A percentile compares a stretch with the other conserved stretches of the same genome.
phyloP scores from a whole-genome alignment of 2,329 filamentous ascomycete genomes.

The Phialemonium atrogriseum region DNA sequence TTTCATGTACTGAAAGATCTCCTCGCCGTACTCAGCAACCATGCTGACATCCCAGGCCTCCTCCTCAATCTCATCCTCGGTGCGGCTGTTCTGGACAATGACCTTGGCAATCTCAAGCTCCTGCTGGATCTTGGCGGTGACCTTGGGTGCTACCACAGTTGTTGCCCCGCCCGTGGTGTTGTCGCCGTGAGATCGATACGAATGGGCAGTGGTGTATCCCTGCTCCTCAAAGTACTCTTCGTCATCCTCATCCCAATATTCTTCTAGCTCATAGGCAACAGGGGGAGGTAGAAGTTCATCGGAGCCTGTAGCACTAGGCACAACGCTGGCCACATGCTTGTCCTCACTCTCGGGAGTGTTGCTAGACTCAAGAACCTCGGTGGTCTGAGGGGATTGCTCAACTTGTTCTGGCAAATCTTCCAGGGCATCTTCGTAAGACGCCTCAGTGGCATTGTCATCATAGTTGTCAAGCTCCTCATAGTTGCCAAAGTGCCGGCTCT shows the following conservation, averaged over 20 bases:
- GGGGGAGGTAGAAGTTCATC: no score
- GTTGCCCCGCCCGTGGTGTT: conserved; percentile 43
- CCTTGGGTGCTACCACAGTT: conserved; percentile 61
- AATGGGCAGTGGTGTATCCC: conserved; percentile 71
- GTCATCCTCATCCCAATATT: conserved; percentile 74
- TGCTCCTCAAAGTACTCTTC: conserved; percentile 60
- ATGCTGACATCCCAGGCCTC: conserved; percentile 92
- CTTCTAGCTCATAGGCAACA: conserved; percentile 61
- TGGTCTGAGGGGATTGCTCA: conserved; percentile 2
- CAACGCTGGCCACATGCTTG: no score
- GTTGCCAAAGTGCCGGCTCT: conserved; percentile 30
- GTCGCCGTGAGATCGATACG: conserved; percentile 64
- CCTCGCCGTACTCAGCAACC: conserved; percentile 93
- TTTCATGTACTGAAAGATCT: conserved; percentile 91
- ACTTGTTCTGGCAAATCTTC: conserved; percentile 25
- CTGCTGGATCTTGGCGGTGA: conserved; percentile 58
- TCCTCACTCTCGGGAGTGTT: no score
- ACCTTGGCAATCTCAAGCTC: conserved; percentile 62
- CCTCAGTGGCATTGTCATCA: conserved; percentile 29
- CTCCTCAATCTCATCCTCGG: conserved; percentile 72
- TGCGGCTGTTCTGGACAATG: conserved; percentile 58
- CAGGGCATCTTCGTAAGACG: conserved; percentile 35
- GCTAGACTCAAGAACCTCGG: no score
- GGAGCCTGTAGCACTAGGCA: no score
- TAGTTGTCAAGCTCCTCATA: conserved; percentile 11